Evolutionary conservation across 2,329 filamentous ascomycete species (phyloP).

Genomic region (Cryphonectria carpinicola): DNA sequence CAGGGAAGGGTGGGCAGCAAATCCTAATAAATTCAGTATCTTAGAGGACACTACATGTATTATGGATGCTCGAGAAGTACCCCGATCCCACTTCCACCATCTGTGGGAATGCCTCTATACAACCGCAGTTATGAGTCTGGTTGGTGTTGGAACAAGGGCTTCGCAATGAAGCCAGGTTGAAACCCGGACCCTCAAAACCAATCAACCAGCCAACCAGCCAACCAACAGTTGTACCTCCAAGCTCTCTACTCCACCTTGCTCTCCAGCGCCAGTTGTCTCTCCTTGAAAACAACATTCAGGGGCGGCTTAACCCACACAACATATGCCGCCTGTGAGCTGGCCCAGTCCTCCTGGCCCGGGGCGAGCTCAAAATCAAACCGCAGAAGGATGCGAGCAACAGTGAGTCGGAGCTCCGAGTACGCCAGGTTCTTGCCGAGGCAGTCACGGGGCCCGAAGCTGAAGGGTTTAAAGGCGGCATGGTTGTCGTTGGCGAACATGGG

Average conservation of each 20-base stretch:
- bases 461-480: constrained; percentile 28
- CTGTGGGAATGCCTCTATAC: too few species aligned
- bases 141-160: too few species aligned
- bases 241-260: not conserved
- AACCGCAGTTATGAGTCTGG: too few species aligned
- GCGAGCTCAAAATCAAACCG: constrained; percentile 39
- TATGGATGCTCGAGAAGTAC: too few species aligned
- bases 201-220: not conserved
- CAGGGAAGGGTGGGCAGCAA: too few species aligned
- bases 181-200: too few species aligned
- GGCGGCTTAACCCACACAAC: constrained; percentile 18
- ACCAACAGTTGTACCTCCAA: not conserved
- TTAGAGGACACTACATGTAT: too few species aligned
- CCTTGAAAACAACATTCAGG: constrained; percentile 1
- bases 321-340: not conserved
- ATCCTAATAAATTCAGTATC: too few species aligned
- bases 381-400: constrained; percentile 40
- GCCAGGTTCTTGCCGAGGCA: constrained; percentile 37
- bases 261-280: constrained; percentile 2
- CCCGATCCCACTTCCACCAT: too few species aligned
- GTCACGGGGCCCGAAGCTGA: constrained; percentile 30
- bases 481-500: constrained; percentile 28
- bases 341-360: constrained; percentile 15
- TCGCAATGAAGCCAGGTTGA: too few species aligned
- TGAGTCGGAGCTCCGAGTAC: constrained; percentile 41